phyloP scores from a whole-genome alignment of 805 yeast genomes.

The Zygoascus ofunaensis region DNA sequence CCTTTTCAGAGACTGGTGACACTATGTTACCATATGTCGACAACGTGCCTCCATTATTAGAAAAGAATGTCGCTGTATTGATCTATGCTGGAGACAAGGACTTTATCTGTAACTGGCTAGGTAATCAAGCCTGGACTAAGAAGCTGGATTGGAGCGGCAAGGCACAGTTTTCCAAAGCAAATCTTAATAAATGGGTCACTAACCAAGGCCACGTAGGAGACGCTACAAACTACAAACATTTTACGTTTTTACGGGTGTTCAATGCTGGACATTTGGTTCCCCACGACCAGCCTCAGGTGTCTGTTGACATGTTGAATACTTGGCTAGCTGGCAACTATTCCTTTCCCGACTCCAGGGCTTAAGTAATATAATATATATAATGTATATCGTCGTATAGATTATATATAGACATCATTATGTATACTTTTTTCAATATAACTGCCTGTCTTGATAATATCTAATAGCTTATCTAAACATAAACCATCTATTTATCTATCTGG shows the following conservation, averaged over 20 bases:
- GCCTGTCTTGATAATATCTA: background rate
- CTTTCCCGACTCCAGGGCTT: background rate
- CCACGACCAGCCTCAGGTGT: constrained; percentile 60
- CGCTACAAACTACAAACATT: constrained; percentile 55
- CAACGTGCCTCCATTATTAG: constrained; percentile 49
- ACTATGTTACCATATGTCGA: constrained; percentile 57
- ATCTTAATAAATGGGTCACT: constrained; percentile 33
- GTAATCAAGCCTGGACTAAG: constrained; percentile 77
- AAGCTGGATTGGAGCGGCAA: constrained; percentile 55
- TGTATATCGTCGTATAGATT: no score
- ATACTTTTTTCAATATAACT: background rate
- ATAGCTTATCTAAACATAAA: background rate
- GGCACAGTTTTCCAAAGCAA: constrained; percentile 36
- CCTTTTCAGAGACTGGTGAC: constrained; percentile 54
- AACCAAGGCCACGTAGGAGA: constrained; percentile 44
- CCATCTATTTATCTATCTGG: background rate
- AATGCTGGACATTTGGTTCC: constrained; percentile 95
- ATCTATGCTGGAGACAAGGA: constrained; percentile 94
- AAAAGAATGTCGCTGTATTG: constrained; percentile 65
- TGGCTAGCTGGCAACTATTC: constrained; percentile 80
- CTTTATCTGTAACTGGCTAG: constrained; percentile 88
- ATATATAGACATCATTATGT: background rate
- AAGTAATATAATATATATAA: background rate
- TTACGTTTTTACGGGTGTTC: constrained; percentile 67
- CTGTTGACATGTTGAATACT: constrained; percentile 70